Percentiles rank a stretch among this genome's conserved stretches.
Evolutionary conservation across 371 early-diverging fungal species (phyloP).

Genomic region (Mucor sp.): DNA sequence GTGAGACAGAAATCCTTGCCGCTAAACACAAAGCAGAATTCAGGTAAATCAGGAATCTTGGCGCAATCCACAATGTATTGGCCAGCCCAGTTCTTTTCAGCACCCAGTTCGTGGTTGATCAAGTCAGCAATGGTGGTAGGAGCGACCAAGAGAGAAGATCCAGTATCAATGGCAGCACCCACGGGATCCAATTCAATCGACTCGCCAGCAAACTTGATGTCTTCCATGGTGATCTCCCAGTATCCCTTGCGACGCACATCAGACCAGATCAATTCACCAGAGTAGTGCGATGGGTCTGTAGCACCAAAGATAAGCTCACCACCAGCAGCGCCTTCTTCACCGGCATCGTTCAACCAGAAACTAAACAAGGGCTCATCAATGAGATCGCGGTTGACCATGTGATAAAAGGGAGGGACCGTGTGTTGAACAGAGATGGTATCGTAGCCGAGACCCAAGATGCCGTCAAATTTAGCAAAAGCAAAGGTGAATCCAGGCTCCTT

Average conservation of each 20-base stretch:
- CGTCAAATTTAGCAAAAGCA: slow-evolving; percentile 91
- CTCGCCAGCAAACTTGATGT: slow-evolving; percentile 73
- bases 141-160: slow-evolving; percentile 78
- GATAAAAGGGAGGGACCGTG: slow-evolving; percentile 92
- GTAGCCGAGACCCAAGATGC: slow-evolving; percentile 91
- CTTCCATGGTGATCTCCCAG: slow-evolving; percentile 90
- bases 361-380: slow-evolving; percentile 83
- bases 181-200: slow-evolving; percentile 54
- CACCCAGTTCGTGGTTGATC: slow-evolving; percentile 87
- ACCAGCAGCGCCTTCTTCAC: slow-evolving; percentile 56
- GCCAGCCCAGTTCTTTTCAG: slow-evolving; percentile 86
- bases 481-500: slow-evolving; percentile 91
- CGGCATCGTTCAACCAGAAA: slow-evolving; percentile 72
- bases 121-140: slow-evolving; percentile 76
- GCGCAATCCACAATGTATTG: slow-evolving; percentile 86
- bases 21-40: slow-evolving; percentile 75
- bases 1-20: slow-evolving; percentile 61
- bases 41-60: slow-evolving; percentile 67
- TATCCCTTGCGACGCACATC: slow-evolving; percentile 88
- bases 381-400: slow-evolving; percentile 77
- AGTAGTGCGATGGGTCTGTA: slow-evolving; percentile 68
- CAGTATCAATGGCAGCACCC: slow-evolving; percentile 86
- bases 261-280: slow-evolving; percentile 78
- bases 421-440: slow-evolving; percentile 86
- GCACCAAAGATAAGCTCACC: slow-evolving; percentile 89